A percentile compares a stretch with the other conserved stretches of the same genome.
Evolutionary conservation across 805 yeast genomes (phyloP).

Genomic region (Lipomyces sp.): DNA sequence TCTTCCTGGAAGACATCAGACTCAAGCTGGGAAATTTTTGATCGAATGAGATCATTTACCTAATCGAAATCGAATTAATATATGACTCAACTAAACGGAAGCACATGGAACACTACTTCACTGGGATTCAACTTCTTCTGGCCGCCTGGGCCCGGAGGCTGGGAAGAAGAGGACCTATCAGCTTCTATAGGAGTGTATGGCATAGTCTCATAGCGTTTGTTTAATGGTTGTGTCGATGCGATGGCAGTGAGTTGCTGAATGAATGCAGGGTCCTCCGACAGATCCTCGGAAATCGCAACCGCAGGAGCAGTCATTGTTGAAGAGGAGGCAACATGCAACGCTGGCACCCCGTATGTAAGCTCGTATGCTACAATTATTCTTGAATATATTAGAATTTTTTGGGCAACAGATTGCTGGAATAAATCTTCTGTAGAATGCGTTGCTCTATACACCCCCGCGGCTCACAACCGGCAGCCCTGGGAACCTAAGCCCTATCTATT

Average conservation of each 20-base stretch:
- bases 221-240: conserved; percentile 12
- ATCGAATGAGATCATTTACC: conserved; percentile 1
- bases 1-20: conserved; percentile 5
- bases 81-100: background rate
- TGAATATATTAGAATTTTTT: too few species aligned
- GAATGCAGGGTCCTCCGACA: conserved; percentile 24
- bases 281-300: conserved; percentile 20
- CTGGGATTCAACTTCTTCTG: conserved; percentile 2
- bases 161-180: background rate
- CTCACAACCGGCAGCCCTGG: too few species aligned
- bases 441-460: too few species aligned
- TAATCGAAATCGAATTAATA: background rate
- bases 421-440: too few species aligned
- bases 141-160: background rate
- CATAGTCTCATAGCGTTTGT: background rate
- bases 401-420: too few species aligned
- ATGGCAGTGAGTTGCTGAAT: conserved; percentile 25
- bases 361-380: background rate
- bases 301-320: conserved; percentile 3
- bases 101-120: background rate
- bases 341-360: too few species aligned
- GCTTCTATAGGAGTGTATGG: background rate
- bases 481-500: too few species aligned
- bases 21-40: conserved; percentile 5
- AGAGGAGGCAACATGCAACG: conserved; percentile 9